These are phyloP conservation scores for Fistulina hepatica DNA, from an alignment of 1,284 basidiomycete species.

Conservation along the genomic window DNA sequence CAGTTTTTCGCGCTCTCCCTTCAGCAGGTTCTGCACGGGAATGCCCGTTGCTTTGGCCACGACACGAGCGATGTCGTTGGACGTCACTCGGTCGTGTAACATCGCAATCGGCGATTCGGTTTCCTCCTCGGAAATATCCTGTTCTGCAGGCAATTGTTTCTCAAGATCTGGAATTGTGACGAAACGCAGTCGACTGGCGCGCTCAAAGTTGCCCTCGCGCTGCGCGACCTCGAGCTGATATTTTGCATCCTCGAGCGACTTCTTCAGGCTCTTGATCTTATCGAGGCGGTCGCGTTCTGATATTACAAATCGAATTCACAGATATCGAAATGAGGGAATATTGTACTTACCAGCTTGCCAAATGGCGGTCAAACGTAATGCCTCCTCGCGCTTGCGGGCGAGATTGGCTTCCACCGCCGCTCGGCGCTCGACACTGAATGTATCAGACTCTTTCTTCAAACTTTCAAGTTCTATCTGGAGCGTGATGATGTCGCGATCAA, in stretches of 20 bases:
- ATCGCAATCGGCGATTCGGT: conserved; percentile 36
- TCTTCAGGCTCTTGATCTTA: conserved; percentile 70
- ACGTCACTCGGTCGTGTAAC: conserved; percentile 81
- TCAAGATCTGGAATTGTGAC: conserved; percentile 78
- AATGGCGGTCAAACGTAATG: conserved; percentile 47
- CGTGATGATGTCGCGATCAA: conserved; percentile 79
- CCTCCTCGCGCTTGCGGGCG: conserved; percentile 47
- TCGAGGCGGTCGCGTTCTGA: conserved; percentile 68
- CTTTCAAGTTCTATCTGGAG: conserved; percentile 87
- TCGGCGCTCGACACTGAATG: conserved; percentile 67
- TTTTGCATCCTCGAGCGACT: conserved; percentile 74
- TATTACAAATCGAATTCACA: neutral
- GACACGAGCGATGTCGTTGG: conserved; percentile 81
- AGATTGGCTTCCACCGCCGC: conserved; percentile 59
- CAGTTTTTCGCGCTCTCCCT: conserved; percentile 83
- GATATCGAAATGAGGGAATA: conserved; percentile 9
- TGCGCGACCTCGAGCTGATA: conserved; percentile 83
- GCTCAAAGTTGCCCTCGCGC: conserved; percentile 74
- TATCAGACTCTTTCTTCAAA: conserved; percentile 80
- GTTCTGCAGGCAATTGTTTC: conserved; percentile 60
- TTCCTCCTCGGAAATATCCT: conserved; percentile 28
- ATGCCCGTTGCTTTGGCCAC: conserved; percentile 88
- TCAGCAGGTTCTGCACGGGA: conserved; percentile 79
- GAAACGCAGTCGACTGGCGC: conserved; percentile 74
- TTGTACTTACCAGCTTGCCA: conserved; percentile 58